Evolutionary conservation across 495 filamentous ascomycete species (phyloP), one percentile per base, ranked within the genome.

Genomic region (Daldinia concentrica): DNA sequence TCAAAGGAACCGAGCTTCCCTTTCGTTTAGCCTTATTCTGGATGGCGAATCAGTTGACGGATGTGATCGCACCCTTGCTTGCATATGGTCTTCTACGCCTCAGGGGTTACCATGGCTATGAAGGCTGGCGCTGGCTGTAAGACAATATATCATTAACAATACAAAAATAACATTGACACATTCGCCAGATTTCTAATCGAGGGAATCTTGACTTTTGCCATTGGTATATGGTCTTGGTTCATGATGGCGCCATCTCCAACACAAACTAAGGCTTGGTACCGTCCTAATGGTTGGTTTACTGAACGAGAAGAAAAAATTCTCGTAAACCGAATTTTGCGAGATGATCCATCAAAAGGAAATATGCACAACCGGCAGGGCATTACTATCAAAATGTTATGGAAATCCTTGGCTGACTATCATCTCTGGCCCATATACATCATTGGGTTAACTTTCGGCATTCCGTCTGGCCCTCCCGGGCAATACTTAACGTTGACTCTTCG

Each of bases 281-380:
- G 86, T 12, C 80, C 83, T 14, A 86, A 85, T 60, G 86, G 86
- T 4, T 90, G 88, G 88, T 90, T 89, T 72, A 82, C 74, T 0
- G 86, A 87, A 14, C 82, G 81, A 17, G 88, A 89, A 65, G 86
- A 85, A 37, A 72, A 71, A 15, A 90, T 90, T 66, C 76, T 89
- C 5, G 86, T 88, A 24, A 90, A 90, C 69, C 83, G 87, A 0
- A 79, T 90, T 24, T 74, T 90, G 4, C 84, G 89, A 22, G 88
- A 90, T 55, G 88, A 90, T 71, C 87, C 88, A 12, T 83, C 82
- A 43, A 91, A 90, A 75, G 87, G 86, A 8, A 81, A 85, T 9
- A 56, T 56, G 52, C 52, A 56, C 8, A 56, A 56, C 52, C 14
- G 52, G 9, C 52, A 56, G 6, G 52, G 52, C 14, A 56, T 56